Evolutionary conservation across 75 land plant genomes (phyloP), one percentile per base, ranked within the genome.

Genomic region (Picea sitchensis): DNA sequence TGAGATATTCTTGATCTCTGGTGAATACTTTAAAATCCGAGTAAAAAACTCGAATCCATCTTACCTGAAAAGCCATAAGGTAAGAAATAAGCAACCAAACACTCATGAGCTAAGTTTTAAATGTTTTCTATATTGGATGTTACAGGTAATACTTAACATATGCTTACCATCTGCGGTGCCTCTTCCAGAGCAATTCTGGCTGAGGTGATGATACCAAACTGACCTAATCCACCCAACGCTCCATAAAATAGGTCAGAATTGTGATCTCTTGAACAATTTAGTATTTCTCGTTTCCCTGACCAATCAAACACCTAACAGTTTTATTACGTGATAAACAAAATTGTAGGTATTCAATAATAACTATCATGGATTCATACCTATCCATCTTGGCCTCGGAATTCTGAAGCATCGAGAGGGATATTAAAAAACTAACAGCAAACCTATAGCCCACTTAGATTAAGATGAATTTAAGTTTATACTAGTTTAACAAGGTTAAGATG

Each of bases 161-260:
- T 31, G 12, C 20, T 30, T 73, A 23, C 18, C 36, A 23, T 30
- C 9, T 73, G 7, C 7, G 94, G 92, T 69, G 96, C 96, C 38
- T 72, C 84, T 82, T 89, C 92, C 12, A 94, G 91, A 36, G 87
- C 81, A 34, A 94, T 87, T 81, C 92, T 67, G 2, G 94, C 96
- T 34, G 85, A n/a, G 41, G 96, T 94, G 57, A 94, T 94, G 85
- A 94, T 88, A 18, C 96, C 96, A 75, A 94, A 94, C 82, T 94
- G 96, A 23, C 96, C 94, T 6, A 94, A 65, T 11, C 96, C 96
- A 20, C 96, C 96, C 6, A 94, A 86, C 44, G 83, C 95, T 58
- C 77, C 90, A 79, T 82, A 83, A 77, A 94, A 94, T 41, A 94
- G 91, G 47, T 92, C 91, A 0, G 92, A 58, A 78, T 92, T 88